phyloP scores from a whole-genome alignment of 1,284 basidiomycete genomes.

The Exobasidium cylindrosporum region DNA sequence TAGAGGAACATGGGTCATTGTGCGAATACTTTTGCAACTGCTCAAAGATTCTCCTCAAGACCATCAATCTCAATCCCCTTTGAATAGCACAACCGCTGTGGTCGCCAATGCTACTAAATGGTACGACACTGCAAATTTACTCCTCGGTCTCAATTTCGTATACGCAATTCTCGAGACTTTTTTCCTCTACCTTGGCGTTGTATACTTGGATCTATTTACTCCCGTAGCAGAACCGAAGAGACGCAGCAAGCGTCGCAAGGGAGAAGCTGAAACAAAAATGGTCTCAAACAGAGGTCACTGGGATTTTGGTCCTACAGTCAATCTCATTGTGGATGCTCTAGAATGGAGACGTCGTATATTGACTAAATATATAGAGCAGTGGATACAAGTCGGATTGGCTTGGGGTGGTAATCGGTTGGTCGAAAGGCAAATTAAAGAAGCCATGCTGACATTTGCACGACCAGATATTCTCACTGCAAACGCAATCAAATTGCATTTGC shows the following conservation, averaged over 20 bases:
- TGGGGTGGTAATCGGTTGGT: neutral
- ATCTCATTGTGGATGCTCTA: neutral
- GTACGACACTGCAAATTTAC: neutral
- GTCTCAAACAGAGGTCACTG: neutral
- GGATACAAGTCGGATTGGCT: neutral
- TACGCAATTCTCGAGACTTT: neutral
- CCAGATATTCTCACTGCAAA: neutral
- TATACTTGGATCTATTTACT: neutral
- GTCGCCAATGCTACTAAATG: neutral
- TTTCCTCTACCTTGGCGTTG: neutral
- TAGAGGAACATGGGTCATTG: constrained; percentile 1
- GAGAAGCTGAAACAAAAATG: neutral
- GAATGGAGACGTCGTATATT: neutral
- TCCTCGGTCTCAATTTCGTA: neutral
- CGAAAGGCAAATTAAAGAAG: neutral
- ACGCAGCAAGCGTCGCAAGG: neutral
- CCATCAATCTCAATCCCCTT: neutral
- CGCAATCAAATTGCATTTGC: neutral
- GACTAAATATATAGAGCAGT: neutral
- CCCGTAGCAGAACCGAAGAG: neutral
- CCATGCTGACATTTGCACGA: neutral
- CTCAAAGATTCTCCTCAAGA: neutral
- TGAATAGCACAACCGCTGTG: neutral
- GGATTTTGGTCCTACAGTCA: neutral
- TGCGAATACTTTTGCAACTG: neutral